A percentile compares a stretch with the other conserved stretches of the same genome.
These are phyloP conservation scores for Alternaria arborescens DNA, from an alignment of 2,329 filamentous ascomycete genomes.

Conservation along the genomic window DNA sequence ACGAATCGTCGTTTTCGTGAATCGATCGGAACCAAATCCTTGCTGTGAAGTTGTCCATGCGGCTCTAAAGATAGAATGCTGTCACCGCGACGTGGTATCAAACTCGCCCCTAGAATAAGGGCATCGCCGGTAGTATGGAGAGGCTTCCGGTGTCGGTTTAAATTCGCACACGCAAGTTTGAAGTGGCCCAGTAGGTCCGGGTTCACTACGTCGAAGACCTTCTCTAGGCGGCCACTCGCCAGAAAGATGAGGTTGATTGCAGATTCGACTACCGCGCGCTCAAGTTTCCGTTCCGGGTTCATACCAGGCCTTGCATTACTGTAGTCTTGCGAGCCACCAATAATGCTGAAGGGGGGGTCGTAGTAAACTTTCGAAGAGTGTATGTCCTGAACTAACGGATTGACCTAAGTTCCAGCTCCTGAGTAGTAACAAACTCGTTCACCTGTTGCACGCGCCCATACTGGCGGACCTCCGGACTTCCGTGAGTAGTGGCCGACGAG, in stretches of 20 bases:
- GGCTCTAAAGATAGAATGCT: no score
- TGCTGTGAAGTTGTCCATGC: no score
- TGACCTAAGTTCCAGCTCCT: background rate
- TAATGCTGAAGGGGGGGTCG: background rate
- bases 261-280: constrained; percentile 10
- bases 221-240: background rate
- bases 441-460: constrained; percentile 9
- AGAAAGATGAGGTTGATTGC: constrained; percentile 18
- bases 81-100: no score
- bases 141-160: background rate
- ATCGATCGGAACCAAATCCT: no score
- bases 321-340: background rate
- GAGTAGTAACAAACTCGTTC: constrained; percentile 3
- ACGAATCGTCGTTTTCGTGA: no score
- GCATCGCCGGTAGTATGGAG: background rate
- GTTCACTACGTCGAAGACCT: background rate
- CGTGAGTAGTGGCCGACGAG: constrained; percentile 10
- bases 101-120: background rate
- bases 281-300: background rate
- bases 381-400: background rate
- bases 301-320: background rate
- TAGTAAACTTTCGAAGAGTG: background rate
- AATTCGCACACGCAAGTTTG: background rate
- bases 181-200: constrained; percentile 9
- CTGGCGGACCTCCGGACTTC: background rate